These are phyloP conservation scores for Pyropia haitanensis DNA, from an alignment of 23 red algal genomes.

Conservation along the genomic window DNA sequence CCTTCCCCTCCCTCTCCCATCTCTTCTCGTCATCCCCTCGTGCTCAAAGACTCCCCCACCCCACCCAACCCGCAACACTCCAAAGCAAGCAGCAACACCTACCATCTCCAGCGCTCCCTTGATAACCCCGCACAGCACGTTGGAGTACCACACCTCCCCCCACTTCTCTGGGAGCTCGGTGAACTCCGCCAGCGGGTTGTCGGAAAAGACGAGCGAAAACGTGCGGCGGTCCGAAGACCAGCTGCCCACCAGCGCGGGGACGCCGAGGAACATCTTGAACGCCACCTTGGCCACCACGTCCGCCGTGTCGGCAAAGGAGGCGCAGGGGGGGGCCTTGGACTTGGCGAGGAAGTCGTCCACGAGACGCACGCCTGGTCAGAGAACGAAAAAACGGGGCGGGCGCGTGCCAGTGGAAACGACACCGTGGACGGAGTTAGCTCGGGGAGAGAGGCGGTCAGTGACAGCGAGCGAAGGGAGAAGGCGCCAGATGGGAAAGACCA, in stretches of 20 bases:
- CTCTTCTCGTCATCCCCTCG: not conserved
- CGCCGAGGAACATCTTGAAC: constrained; percentile 96
- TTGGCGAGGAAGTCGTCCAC: constrained; percentile 94
- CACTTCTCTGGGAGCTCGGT: constrained; percentile 65
- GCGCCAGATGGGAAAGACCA: too few relatives aligned
- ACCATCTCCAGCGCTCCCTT: constrained; percentile 94
- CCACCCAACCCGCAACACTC: not conserved
- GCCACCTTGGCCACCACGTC: constrained; percentile 89
- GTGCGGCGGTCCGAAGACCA: constrained; percentile 50
- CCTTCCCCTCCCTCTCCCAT: not conserved
- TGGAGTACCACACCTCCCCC: constrained; percentile 69
- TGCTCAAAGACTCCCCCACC: too few relatives aligned
- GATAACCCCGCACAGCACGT: constrained; percentile 91
- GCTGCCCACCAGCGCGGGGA: constrained; percentile 42
- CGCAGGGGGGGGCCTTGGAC: constrained; percentile 42
- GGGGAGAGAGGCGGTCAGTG: too few relatives aligned
- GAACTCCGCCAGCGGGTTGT: constrained; percentile 97
- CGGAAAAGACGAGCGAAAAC: constrained; percentile 72
- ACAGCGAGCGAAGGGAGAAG: too few relatives aligned
- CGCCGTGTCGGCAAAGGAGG: constrained; percentile 56
- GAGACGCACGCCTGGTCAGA: constrained; percentile 47
- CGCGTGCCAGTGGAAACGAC: not conserved
- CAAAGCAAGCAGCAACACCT: not conserved
- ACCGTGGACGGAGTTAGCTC: too few relatives aligned
- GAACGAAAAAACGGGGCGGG: not conserved